Evolutionary conservation across 2,329 filamentous ascomycete species (phyloP).

Genomic region (Beauveria bassiana): DNA sequence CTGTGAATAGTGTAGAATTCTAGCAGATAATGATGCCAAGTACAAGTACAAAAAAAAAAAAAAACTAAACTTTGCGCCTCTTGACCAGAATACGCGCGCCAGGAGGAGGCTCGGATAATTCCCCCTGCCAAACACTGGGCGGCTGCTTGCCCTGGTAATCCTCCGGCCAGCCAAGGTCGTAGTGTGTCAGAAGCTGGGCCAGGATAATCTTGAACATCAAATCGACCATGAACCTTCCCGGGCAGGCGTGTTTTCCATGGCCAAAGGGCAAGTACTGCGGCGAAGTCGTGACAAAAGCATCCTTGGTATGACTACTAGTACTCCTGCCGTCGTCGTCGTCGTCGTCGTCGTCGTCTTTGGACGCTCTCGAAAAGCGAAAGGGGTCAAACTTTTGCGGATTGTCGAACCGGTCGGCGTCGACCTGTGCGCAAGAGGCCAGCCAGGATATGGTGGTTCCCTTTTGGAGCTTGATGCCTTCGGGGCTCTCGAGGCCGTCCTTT

Average conservation of each 20-base stretch:
- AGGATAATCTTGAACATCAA: slow-evolving; percentile 45
- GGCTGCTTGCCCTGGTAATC: neutral
- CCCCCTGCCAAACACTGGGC: neutral
- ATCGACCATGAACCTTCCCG: slow-evolving; percentile 44
- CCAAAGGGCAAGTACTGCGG: slow-evolving; percentile 42
- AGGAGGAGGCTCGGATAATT: neutral
- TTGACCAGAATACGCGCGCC: neutral
- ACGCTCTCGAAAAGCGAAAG: slow-evolving; percentile 33
- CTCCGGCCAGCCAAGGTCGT: slow-evolving; percentile 35
- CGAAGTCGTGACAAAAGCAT: slow-evolving; percentile 38
- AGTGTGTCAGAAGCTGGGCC: slow-evolving; percentile 39
- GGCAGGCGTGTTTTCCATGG: slow-evolving; percentile 44
- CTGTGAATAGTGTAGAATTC: too few species aligned
- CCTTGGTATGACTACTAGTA: neutral
- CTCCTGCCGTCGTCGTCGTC: neutral
- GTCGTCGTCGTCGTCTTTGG: neutral
- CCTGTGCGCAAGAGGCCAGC: slow-evolving; percentile 23
- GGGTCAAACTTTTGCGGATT: slow-evolving; percentile 35
- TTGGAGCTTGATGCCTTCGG: slow-evolving; percentile 24
- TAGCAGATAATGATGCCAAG: too few species aligned
- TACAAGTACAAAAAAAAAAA: too few species aligned
- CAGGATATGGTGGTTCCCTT: slow-evolving; percentile 26
- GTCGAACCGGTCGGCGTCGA: slow-evolving; percentile 23
- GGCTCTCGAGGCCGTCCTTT: slow-evolving; percentile 22
- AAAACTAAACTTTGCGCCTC: neutral